phyloP scores from a whole-genome alignment of 148 eudicot genomes.

The Dianthus caryophyllus region DNA sequence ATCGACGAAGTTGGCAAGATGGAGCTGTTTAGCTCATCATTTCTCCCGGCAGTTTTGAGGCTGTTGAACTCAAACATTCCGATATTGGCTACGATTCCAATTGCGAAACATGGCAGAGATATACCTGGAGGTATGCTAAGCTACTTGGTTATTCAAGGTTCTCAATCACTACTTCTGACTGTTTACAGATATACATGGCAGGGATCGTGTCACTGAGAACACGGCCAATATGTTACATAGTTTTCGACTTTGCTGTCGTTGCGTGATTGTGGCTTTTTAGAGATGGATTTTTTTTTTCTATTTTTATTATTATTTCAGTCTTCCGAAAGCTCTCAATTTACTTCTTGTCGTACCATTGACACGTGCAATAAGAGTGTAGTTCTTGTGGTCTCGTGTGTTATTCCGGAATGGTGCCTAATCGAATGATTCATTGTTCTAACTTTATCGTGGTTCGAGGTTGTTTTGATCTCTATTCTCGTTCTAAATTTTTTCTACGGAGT shows the following conservation, averaged over 20 bases:
- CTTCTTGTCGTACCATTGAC: too few relatives aligned
- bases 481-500: too few relatives aligned
- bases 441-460: not conserved
- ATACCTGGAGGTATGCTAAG: slow-evolving; percentile 81
- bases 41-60: slow-evolving; percentile 80
- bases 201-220: too few relatives aligned
- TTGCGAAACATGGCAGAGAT: slow-evolving; percentile 71
- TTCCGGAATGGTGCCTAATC: too few relatives aligned
- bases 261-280: not conserved
- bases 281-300: not conserved
- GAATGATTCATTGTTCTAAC: not conserved
- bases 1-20: slow-evolving; percentile 95
- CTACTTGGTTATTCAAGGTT: not conserved
- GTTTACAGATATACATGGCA: not conserved
- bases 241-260: not conserved
- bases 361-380: too few relatives aligned
- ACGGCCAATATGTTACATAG: not conserved
- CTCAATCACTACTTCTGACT: not conserved
- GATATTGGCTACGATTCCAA: slow-evolving; percentile 71
- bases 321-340: too few relatives aligned
- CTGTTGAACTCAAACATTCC: slow-evolving; percentile 74
- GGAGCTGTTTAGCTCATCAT: slow-evolving; percentile 85
- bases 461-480: slow-evolving; percentile 1
- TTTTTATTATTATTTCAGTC: too few relatives aligned
- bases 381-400: too few relatives aligned